Evolutionary conservation across 805 yeast species (phyloP), one percentile per base, ranked within the genome.

Genomic region (Dipodascus geniculatus): DNA sequence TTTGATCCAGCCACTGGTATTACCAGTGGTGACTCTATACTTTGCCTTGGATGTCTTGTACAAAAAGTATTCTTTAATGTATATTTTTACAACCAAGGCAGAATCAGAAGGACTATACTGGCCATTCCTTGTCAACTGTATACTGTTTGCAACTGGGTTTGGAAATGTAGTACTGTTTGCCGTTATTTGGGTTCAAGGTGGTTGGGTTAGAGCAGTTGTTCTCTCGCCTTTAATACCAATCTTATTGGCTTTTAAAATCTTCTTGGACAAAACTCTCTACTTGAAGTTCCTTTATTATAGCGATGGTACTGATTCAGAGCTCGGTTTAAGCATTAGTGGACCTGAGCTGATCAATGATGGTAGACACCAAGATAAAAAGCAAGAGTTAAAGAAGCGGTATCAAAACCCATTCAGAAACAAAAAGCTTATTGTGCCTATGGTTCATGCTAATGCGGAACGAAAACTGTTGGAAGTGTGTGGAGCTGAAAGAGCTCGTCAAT

Each of bases 51-150:
- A 68, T 24, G 51, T 61, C 1, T 64, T 71, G 6, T 33, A 68
- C 49, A 68, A 68, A 51, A 68, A 66, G 58, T 70, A 70, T 55
- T 55, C 60, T 50, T 53, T 71, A n/a, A 54, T 68, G 58, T 68
- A 68, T 55, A 65, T 68, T 57, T 65, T 59, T 52, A 61, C 58
- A 28, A 70, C 74, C 4, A 67, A 68, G 54, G 63, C 63, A 42
- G 73, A 71, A 58, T 64, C 69, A 24, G 65, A 67, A 24, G 74
- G 73, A 1, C 48, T 56, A 17, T 68, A 55, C 58, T 71, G 74
- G 74, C 70, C 70, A 0, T 51, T 64, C 42, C 57, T 68, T 16
- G 58, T 61, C 53, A 65, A 70, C 54, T 59, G 68, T 31, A 38
- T 67, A 8, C 51, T 70, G 17, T 67, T 69, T 55, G 68, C 70